Percentiles rank a stretch among this genome's conserved stretches.
Evolutionary conservation across 2,329 filamentous ascomycete genomes (phyloP).

Genomic region (Aspergillus pseudoglaucus): DNA sequence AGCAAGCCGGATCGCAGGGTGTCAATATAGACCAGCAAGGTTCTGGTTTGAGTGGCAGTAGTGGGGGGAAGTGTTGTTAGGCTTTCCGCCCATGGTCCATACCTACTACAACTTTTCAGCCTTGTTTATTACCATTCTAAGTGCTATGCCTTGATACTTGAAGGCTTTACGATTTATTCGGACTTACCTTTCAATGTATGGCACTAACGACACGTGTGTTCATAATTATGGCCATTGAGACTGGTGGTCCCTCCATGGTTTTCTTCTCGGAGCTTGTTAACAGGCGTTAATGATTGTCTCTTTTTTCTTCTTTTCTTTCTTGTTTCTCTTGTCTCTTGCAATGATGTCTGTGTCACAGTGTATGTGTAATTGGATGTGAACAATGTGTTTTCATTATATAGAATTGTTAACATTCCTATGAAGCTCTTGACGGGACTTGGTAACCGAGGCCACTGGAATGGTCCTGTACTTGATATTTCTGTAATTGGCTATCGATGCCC

Average conservation of each 20-base stretch:
- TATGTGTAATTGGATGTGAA: background rate
- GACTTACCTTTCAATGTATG: background rate
- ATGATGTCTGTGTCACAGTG: background rate
- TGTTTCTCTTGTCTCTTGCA: slow-evolving; percentile 1
- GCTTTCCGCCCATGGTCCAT: background rate
- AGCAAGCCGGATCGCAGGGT: slow-evolving; percentile 53
- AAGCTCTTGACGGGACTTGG: background rate
- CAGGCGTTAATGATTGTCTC: background rate
- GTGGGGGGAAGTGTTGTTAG: slow-evolving; percentile 72
- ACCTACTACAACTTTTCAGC: background rate
- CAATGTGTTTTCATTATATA: background rate
- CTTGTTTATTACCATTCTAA: background rate
- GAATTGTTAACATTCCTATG: background rate
- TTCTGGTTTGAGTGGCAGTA: slow-evolving; percentile 43
- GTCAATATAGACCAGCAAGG: slow-evolving; percentile 64
- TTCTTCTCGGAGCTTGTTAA: background rate
- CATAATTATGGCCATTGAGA: background rate
- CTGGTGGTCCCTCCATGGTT: background rate
- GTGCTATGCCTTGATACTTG: background rate
- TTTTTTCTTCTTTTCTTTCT: background rate
- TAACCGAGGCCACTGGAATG: too few species aligned
- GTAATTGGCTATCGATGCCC: too few species aligned
- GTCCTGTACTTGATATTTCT: too few species aligned
- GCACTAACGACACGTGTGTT: background rate
- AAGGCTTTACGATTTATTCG: background rate